Percentiles rank a stretch among this genome's conserved stretches.
These are phyloP conservation scores for Glonium stellatum DNA, from an alignment of 495 filamentous ascomycete species.

Conservation along the genomic window DNA sequence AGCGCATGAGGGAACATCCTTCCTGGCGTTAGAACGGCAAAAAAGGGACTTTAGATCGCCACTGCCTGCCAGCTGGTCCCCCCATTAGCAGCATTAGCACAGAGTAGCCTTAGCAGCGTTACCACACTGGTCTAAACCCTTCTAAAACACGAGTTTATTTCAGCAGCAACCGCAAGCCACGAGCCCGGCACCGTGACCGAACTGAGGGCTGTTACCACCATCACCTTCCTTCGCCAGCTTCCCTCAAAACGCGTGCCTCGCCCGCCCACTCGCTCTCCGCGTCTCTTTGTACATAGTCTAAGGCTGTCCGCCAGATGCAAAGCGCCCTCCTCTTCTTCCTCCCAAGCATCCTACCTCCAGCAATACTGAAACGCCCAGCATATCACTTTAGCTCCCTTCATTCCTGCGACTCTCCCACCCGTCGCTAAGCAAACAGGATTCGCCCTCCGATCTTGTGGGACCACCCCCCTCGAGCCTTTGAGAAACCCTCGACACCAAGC, in stretches of 20 bases:
- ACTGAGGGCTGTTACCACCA: neutral
- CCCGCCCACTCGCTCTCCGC: neutral
- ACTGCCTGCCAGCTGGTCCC: too few relatives aligned
- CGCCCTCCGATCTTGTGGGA: neutral
- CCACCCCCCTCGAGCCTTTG: neutral
- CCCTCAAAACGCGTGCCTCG: neutral
- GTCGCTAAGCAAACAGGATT: neutral
- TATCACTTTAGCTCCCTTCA: conserved; percentile 3
- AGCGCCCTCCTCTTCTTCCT: neutral
- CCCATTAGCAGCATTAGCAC: too few relatives aligned
- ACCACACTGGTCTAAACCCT: neutral
- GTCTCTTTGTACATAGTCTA: neutral
- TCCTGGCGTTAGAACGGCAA: too few relatives aligned
- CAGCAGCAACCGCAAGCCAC: neutral
- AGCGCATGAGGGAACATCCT: too few relatives aligned
- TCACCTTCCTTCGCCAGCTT: neutral
- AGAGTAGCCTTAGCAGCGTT: too few relatives aligned
- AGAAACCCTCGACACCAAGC: neutral
- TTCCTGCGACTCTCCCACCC: neutral
- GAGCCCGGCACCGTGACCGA: neutral
- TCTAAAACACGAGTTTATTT: neutral
- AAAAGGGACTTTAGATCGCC: too few relatives aligned
- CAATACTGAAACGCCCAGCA: neutral
- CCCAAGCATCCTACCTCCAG: neutral
- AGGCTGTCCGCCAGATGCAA: neutral